These are phyloP conservation scores for Trichophyton simii DNA, from an alignment of 2,329 filamentous ascomycete species.

Conservation along the genomic window DNA sequence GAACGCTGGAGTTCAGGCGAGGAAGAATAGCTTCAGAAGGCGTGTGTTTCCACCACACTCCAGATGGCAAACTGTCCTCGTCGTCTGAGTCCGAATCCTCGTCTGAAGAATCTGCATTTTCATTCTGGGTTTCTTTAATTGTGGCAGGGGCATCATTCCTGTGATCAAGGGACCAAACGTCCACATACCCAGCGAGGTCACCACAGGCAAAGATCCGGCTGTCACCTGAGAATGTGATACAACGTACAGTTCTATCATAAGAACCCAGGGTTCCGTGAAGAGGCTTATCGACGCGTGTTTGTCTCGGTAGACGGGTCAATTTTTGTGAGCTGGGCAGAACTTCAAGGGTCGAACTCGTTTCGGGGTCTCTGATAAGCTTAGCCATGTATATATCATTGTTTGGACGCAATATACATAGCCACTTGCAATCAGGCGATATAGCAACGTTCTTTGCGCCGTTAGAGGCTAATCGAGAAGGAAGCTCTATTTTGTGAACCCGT, in stretches of 20 bases:
- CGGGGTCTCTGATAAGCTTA: constrained; percentile 32
- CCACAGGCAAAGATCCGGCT: constrained; percentile 65
- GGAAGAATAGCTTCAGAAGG: constrained; percentile 58
- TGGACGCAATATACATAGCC: constrained; percentile 43
- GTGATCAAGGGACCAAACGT: constrained; percentile 66
- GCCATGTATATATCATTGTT: constrained; percentile 47
- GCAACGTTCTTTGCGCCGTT: constrained; percentile 55
- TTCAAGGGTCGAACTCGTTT: constrained; percentile 30
- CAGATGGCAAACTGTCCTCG: constrained; percentile 36
- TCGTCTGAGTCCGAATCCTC: constrained; percentile 22
- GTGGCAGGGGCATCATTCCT: constrained; percentile 33
- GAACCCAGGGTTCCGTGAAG: constrained; percentile 55
- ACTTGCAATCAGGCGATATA: constrained; percentile 37
- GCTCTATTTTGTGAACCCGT: constrained; percentile 55
- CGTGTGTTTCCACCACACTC: constrained; percentile 57
- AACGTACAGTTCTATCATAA: constrained; percentile 65
- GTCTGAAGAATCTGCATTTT: constrained; percentile 35
- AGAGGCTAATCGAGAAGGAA: constrained; percentile 45
- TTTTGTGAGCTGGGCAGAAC: constrained; percentile 34
- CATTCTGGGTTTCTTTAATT: constrained; percentile 21
- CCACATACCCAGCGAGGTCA: constrained; percentile 73
- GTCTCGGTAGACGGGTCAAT: constrained; percentile 27
- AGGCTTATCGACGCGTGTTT: constrained; percentile 32
- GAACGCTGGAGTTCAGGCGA: constrained; percentile 51
- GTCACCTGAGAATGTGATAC: constrained; percentile 66